Conservation (phyloP, 768 basidiomycete species). For the Coprinellus aureogranulatus region DNA sequence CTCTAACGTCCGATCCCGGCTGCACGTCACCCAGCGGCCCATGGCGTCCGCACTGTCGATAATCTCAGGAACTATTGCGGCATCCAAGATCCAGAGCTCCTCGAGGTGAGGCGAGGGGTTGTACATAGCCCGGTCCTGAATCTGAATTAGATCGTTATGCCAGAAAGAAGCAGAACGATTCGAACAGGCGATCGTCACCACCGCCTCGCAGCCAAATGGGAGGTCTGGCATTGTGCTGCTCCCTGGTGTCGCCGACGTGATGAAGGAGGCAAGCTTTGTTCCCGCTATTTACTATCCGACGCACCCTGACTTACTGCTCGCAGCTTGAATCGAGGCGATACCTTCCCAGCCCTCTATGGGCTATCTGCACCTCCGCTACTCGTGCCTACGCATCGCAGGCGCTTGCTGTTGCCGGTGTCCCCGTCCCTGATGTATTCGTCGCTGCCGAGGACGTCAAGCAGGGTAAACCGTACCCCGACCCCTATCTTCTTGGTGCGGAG, state of each 20-base stretch:
- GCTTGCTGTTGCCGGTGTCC: slow-evolving; percentile 61
- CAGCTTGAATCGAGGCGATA: slow-evolving; percentile 37
- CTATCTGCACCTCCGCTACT: slow-evolving; percentile 87
- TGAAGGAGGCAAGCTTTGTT: slow-evolving; percentile 48
- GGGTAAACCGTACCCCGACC: slow-evolving; percentile 89
- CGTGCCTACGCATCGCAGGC: slow-evolving; percentile 71
- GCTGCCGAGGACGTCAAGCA: slow-evolving; percentile 78
- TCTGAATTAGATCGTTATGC: slow-evolving; percentile 11
- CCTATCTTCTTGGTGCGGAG: slow-evolving; percentile 84
- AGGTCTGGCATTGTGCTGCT: slow-evolving; percentile 68
- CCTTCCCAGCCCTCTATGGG: slow-evolving; percentile 69
- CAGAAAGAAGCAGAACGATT: slow-evolving; percentile 75
- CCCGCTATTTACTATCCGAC: background rate
- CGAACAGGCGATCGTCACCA: slow-evolving; percentile 73
- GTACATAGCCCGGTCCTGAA: background rate
- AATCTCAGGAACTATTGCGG: slow-evolving; percentile 73
- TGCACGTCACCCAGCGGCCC: slow-evolving; percentile 49
- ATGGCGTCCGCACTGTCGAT: slow-evolving; percentile 83
- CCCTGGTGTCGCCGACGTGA: slow-evolving; percentile 64
- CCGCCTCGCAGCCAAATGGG: slow-evolving; percentile 51
- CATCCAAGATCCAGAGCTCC: slow-evolving; percentile 61
- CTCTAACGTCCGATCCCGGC: slow-evolving; percentile 6
- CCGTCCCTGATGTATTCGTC: slow-evolving; percentile 71
- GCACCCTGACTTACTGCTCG: background rate
- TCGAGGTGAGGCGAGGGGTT: slow-evolving; percentile 49